Evolutionary conservation across 2,329 filamentous ascomycete species (phyloP).

Genomic region (Aspergillus sp.): DNA sequence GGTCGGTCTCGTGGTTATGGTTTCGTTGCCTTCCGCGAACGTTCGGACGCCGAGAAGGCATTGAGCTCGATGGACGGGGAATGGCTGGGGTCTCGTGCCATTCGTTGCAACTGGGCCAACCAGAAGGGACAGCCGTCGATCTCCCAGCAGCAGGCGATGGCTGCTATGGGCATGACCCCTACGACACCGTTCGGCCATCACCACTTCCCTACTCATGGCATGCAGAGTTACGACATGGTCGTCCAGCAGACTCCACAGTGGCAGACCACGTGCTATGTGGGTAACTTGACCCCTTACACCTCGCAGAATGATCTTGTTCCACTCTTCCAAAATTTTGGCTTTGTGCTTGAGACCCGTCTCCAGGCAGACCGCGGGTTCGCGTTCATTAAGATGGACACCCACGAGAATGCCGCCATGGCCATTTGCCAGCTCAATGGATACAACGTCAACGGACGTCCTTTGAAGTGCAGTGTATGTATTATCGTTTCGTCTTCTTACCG

Average conservation of each 20-base stretch:
- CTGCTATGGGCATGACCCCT: constrained; percentile 95
- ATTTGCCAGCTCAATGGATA: constrained; percentile 98
- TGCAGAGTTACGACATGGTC: constrained; percentile 97
- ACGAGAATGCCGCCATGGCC: constrained; percentile 97
- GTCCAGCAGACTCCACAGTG: constrained; percentile 91
- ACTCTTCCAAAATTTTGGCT: constrained; percentile 97
- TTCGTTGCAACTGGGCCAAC: constrained; percentile 99
- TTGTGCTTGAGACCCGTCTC: constrained; percentile 94
- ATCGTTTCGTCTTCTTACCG: constrained; percentile 18
- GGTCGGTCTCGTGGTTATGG: constrained; percentile 95
- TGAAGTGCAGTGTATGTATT: constrained; percentile 94
- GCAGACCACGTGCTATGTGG: constrained; percentile 98
- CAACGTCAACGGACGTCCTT: constrained; percentile 91
- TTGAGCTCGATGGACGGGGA: constrained; percentile 98
- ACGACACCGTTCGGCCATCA: constrained; percentile 96
- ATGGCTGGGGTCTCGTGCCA: constrained; percentile 96
- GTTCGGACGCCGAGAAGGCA: constrained; percentile 90
- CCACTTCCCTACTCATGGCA: constrained; percentile 94
- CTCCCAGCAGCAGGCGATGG: constrained; percentile 95
- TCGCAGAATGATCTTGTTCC: constrained; percentile 96
- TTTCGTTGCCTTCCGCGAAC: constrained; percentile 95
- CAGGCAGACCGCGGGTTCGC: constrained; percentile 97
- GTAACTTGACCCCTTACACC: constrained; percentile 96
- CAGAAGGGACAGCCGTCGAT: constrained; percentile 99
- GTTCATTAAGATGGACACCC: constrained; percentile 98